Evolutionary conservation across 2,329 filamentous ascomycete species (phyloP).

Genomic region (Stagonosporopsis vannaccii): DNA sequence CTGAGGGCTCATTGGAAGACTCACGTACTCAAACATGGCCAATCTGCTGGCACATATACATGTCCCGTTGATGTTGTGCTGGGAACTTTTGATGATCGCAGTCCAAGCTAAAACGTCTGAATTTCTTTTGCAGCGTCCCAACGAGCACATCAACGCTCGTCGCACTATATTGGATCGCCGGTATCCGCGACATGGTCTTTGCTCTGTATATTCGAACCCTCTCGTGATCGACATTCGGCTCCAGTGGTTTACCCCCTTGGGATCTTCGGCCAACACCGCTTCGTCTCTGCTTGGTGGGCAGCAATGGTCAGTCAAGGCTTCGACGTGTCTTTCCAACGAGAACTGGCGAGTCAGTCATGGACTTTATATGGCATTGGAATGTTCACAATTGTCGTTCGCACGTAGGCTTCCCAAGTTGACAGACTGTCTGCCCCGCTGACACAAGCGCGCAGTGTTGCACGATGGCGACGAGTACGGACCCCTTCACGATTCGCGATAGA

Average conservation of each 20-base stretch:
- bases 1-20: background rate
- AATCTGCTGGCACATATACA: background rate
- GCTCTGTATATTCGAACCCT: background rate
- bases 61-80: background rate
- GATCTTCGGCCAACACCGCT: background rate
- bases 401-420: conserved; percentile 24
- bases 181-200: background rate
- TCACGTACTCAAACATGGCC: background rate
- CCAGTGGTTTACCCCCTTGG: background rate
- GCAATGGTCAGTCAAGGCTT: conserved; percentile 23
- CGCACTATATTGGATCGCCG: background rate
- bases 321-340: conserved; percentile 26
- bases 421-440: background rate
- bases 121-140: background rate
- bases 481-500: conserved; percentile 30
- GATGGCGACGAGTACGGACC: conserved; percentile 36
- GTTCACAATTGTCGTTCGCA: conserved; percentile 35
- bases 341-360: conserved; percentile 38
- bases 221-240: background rate
- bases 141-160: background rate
- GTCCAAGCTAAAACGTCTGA: too few species aligned
- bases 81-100: background rate
- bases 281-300: conserved; percentile 1
- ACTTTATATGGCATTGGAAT: conserved; percentile 40
- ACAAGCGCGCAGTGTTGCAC: conserved; percentile 28